Conservation (phyloP, 257 asterid genomes). For the Solanum appendiculatum region DNA sequence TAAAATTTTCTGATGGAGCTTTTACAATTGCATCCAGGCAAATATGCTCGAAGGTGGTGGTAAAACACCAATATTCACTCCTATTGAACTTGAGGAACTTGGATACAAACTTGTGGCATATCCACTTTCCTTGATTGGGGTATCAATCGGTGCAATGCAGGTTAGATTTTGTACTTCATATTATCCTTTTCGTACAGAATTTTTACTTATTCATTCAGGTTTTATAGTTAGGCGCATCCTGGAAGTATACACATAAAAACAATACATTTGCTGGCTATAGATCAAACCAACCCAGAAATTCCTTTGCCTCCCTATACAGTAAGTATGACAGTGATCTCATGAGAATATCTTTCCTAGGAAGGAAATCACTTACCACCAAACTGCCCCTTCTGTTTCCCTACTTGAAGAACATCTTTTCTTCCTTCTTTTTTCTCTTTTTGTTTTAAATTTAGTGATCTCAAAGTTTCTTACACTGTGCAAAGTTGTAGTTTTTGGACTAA, state of each 20-base stretch:
- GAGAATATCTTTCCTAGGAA: background rate
- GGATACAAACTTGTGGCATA: constrained; percentile 91
- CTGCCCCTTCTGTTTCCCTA: background rate
- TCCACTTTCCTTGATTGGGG: constrained; percentile 85
- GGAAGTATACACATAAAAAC: background rate
- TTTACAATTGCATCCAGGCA: constrained; percentile 41
- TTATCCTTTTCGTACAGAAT: background rate
- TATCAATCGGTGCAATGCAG: constrained; percentile 93
- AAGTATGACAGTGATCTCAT: background rate
- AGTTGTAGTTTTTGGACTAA: background rate
- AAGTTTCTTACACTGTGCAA: background rate
- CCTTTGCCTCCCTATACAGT: background rate
- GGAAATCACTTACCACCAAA: background rate
- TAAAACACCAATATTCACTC: constrained; percentile 78
- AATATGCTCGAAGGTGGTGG: constrained; percentile 99
- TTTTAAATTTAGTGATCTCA: background rate
- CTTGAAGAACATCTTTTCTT: background rate
- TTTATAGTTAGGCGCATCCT: background rate
- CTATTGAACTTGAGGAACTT: constrained; percentile 71
- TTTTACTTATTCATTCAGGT: background rate
- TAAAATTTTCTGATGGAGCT: constrained; percentile 5
- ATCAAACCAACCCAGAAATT: background rate
- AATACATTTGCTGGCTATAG: background rate
- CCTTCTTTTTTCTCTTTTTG: background rate
- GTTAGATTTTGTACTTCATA: constrained; percentile 17